A percentile compares a stretch with the other conserved stretches of the same genome.
Evolutionary conservation across 2,329 filamentous ascomycete species (phyloP).

Genomic region (Exserohilum rostratum): DNA sequence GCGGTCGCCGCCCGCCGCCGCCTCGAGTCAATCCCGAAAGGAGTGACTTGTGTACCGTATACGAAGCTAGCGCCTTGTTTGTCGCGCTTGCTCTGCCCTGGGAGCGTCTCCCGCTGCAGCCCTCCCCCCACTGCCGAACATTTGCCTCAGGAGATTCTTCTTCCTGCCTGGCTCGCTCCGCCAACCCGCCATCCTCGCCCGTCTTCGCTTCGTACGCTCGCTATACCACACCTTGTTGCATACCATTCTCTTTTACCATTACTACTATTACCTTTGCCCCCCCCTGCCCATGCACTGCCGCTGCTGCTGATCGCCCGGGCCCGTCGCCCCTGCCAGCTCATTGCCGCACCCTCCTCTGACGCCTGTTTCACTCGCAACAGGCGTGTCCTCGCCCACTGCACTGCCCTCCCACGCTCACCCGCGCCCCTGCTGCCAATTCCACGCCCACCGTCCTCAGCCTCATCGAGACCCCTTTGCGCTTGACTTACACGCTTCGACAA

Average conservation of each 20-base stretch:
- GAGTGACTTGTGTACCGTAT: slow-evolving; percentile 17
- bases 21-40: slow-evolving; percentile 11
- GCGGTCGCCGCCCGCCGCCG: background rate
- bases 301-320: slow-evolving; percentile 15
- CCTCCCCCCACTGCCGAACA: slow-evolving; percentile 14
- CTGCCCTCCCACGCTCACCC: slow-evolving; percentile 9
- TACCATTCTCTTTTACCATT: background rate
- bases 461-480: background rate
- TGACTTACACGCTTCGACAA: background rate
- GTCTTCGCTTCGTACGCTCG: slow-evolving; percentile 21
- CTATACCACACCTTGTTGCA: slow-evolving; percentile 6
- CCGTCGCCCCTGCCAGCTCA: slow-evolving; percentile 27
- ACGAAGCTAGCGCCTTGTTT: slow-evolving; percentile 19
- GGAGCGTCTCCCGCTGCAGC: slow-evolving; percentile 8
- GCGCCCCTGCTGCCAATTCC: background rate
- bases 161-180: slow-evolving; percentile 6
- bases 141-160: slow-evolving; percentile 22
- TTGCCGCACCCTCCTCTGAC: slow-evolving; percentile 17
- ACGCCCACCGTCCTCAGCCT: background rate
- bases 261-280: background rate
- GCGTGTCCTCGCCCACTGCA: slow-evolving; percentile 25
- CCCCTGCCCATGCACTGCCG: slow-evolving; percentile 4
- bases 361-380: slow-evolving; percentile 26
- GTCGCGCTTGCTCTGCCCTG: slow-evolving; percentile 8
- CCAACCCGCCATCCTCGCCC: slow-evolving; percentile 1